These are phyloP conservation scores for Ustilago sp. DNA, from an alignment of 1,284 basidiomycete species.

Conservation along the genomic window DNA sequence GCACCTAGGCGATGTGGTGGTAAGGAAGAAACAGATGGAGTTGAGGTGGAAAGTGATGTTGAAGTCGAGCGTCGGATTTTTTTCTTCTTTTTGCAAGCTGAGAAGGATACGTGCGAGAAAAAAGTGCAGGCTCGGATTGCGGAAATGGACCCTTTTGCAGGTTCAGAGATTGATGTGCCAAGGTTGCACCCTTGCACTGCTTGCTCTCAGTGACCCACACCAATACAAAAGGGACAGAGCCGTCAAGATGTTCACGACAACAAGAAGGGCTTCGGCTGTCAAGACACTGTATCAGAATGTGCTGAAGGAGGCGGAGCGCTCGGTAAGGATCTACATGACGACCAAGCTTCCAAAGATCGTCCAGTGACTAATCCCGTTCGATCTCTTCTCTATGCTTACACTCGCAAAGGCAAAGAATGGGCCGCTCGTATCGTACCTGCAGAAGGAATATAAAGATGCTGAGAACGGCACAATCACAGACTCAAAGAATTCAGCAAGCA, in stretches of 20 bases:
- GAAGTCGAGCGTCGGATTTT: background rate
- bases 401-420: slow-evolving; percentile 30
- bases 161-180: background rate
- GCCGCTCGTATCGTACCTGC: slow-evolving; percentile 36
- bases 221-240: background rate
- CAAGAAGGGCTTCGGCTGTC: slow-evolving; percentile 25
- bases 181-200: background rate
- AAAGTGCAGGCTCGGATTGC: slow-evolving; percentile 21
- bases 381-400: background rate
- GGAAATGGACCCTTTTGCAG: slow-evolving; percentile 19
- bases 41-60: background rate
- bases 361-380: too few relatives aligned
- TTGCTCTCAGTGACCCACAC: background rate
- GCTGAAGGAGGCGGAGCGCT: slow-evolving; percentile 31
- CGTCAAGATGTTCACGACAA: slow-evolving; percentile 31
- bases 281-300: slow-evolving; percentile 40
- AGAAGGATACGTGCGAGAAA: slow-evolving; percentile 24
- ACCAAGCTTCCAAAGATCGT: background rate
- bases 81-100: background rate
- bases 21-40: slow-evolving; percentile 8
- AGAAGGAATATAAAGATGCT: slow-evolving; percentile 27
- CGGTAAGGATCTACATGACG: slow-evolving; percentile 14
- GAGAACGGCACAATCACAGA: slow-evolving; percentile 4
- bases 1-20: slow-evolving; percentile 6
- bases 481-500: background rate